Conservation (phyloP, 2,329 filamentous ascomycete genomes). For the Fulvia fulva region DNA sequence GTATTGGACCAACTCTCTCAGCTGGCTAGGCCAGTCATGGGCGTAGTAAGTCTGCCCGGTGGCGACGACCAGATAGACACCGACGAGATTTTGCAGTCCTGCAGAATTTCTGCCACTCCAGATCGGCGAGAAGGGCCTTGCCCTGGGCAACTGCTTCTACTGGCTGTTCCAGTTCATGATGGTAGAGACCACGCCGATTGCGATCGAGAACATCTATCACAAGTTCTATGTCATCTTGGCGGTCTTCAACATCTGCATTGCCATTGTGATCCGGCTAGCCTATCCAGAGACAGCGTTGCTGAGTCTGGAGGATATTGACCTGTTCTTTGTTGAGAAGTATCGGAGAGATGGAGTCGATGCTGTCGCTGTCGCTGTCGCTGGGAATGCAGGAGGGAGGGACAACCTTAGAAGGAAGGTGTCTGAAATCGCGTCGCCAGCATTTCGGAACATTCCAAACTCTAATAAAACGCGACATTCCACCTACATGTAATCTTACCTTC, state of each 20-base stretch:
- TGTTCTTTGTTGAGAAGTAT: slow-evolving; percentile 25
- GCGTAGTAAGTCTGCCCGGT: slow-evolving; percentile 4
- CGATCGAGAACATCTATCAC: slow-evolving; percentile 41
- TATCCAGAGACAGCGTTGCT: slow-evolving; percentile 43
- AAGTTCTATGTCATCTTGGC: slow-evolving; percentile 11
- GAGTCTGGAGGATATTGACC: slow-evolving; percentile 47
- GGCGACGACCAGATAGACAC: no score
- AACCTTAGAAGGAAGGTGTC: no score
- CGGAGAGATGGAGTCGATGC: not conserved
- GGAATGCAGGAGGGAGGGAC: no score
- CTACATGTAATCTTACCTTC: no score
- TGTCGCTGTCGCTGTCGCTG: not conserved
- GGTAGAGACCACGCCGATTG: slow-evolving; percentile 28
- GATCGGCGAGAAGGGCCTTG: slow-evolving; percentile 8
- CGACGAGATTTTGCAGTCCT: not conserved
- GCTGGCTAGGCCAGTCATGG: slow-evolving; percentile 12
- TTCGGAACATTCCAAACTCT: no score
- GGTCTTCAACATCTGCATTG: slow-evolving; percentile 8
- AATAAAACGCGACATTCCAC: no score
- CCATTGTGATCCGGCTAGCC: slow-evolving; percentile 27
- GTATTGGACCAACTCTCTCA: slow-evolving; percentile 6
- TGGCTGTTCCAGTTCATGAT: slow-evolving; percentile 17
- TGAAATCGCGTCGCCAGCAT: not conserved
- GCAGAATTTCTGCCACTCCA: slow-evolving; percentile 9
- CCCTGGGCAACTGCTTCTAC: slow-evolving; percentile 12